Evolutionary conservation across 345 rosid genomes (phyloP), one percentile per base, ranked within the genome.

Genomic region (Arabidopsis arenosa): DNA sequence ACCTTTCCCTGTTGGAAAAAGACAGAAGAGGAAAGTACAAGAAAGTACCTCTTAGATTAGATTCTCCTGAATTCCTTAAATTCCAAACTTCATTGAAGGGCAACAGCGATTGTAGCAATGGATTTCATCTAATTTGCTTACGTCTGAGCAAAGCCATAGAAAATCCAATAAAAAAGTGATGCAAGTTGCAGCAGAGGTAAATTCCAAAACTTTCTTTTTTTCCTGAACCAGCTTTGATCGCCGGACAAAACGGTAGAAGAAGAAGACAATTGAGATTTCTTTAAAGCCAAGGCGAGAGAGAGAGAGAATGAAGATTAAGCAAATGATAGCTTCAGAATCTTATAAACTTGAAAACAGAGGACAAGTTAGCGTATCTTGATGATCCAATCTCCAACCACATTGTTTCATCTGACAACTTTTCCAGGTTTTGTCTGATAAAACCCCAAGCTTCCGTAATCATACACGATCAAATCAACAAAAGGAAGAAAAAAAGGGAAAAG

Each of bases 331-430:
- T 68, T 39, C 9, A 67, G 72, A 54, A 56, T 39, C 36, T 41
- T 12, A 43, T n/a, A 45, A 56, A 43, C 53, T 33, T 14, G 5
- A 40, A 49, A 49, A 51, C 17, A 40, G 79, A 67, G 63, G 41
- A 47, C 12, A 75, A 32, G 68, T 2, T 47, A 13, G 7, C 57
- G 61, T 75, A 52, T 58, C 63, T 58, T 30, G 7, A 49, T 62
- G 48, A 59, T 76, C 52, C 41, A 69, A 69, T 44, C 66, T 76
- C 37, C 30, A 71, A 4, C 68, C 72, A 77, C 80, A 77, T 77
- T 77, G 76, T 77, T 77, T 66, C 41, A 39, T 77, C 80, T 70
- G 76, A 77, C 76, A 77, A 77, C 80, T 77, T 77, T 76, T n/a
- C 37, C 60, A 70, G 74, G 70, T 68, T 62, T 63, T 63, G 79